A percentile compares a stretch with the other conserved stretches of the same genome.
Conservation (phyloP, 1,284 basidiomycete species). For the Malassezia cuniculi region DNA sequence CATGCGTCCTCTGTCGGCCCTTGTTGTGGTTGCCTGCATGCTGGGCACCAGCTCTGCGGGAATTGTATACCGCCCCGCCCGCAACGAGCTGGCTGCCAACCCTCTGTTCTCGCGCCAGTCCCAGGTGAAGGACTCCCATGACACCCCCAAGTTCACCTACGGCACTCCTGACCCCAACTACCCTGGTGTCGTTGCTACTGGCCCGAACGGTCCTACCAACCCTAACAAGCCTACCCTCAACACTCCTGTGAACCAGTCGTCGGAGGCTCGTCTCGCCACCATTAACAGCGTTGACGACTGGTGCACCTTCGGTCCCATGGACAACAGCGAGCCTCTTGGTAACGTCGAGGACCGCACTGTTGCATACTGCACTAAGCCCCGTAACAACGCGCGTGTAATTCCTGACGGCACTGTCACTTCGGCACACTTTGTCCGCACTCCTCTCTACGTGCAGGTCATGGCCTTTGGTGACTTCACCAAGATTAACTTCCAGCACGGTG, state of each 20-base stretch:
- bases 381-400: slow-evolving; percentile 44
- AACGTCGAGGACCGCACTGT: slow-evolving; percentile 58
- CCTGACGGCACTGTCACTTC: slow-evolving; percentile 42
- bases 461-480: slow-evolving; percentile 46
- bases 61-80: too few species aligned
- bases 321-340: slow-evolving; percentile 51
- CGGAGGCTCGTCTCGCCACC: slow-evolving; percentile 33
- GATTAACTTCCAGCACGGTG: slow-evolving; percentile 29
- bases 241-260: slow-evolving; percentile 42
- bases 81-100: too few species aligned
- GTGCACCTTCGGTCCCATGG: slow-evolving; percentile 46
- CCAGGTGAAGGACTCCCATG: too few species aligned
- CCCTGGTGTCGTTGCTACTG: slow-evolving; percentile 25
- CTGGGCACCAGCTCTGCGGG: too few species aligned
- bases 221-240: slow-evolving; percentile 26
- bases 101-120: too few species aligned
- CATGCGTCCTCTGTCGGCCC: too few species aligned
- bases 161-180: slow-evolving; percentile 27
- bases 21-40: too few species aligned
- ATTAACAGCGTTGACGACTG: slow-evolving; percentile 43
- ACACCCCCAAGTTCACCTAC: slow-evolving; percentile 26
- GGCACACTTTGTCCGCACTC: slow-evolving; percentile 43
- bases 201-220: slow-evolving; percentile 35
- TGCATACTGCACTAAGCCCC: slow-evolving; percentile 57
- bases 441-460: slow-evolving; percentile 48